Evolutionary conservation across 1,139 yeast genomes (phyloP), one percentile per base, ranked within the genome.

Genomic region (Saccharomyces pastorianus): DNA sequence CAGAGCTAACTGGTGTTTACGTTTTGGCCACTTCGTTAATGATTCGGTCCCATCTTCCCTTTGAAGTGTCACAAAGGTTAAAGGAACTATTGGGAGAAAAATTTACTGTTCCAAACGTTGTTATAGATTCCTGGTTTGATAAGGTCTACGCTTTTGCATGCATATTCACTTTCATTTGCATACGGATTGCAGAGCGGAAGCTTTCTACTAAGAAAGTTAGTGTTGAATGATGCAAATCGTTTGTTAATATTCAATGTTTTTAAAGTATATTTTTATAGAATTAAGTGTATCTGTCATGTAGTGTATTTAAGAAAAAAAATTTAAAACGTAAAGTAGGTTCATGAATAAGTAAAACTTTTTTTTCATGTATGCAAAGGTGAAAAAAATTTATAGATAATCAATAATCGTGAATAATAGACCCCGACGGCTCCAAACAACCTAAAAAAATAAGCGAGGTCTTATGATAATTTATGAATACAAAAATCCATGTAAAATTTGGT

Each of bases 41-140:
- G 61, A 77, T 90, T 53, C 78, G 96, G 55, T 81, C 93, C 28
- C 87, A 85, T 62, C 69, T 89, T 53, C 93, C 96, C 0, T 69
- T 76, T 17, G 76, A 71, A 29, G 80, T 83, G 62, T 74, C 86
- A 8, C 77, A 60, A 41, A 67, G 65, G 34, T 58, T 73, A 29
- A 65, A 66, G 54, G 59, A 64, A 26, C 56, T 72, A 34, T 58
- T 71, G 48, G 62, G 72, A 48, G 64, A 65, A 52, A 61, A 63
- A 41, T 64, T 65, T 51, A 61, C 66, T 1, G 66, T 68, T 2
- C 64, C 67, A n/a, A 82, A 82, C 20, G 72, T 76, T 44, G 78
- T 84, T 54, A 83, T 89, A 34, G 96, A 90, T 64, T 73, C 77
- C 32, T 85, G 95, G 90, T 89, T 88, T 65, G 96, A 90, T 64